Evolutionary conservation across 257 asterid genomes (phyloP), one percentile per base, ranked within the genome.

Genomic region (Solanum rostratum): DNA sequence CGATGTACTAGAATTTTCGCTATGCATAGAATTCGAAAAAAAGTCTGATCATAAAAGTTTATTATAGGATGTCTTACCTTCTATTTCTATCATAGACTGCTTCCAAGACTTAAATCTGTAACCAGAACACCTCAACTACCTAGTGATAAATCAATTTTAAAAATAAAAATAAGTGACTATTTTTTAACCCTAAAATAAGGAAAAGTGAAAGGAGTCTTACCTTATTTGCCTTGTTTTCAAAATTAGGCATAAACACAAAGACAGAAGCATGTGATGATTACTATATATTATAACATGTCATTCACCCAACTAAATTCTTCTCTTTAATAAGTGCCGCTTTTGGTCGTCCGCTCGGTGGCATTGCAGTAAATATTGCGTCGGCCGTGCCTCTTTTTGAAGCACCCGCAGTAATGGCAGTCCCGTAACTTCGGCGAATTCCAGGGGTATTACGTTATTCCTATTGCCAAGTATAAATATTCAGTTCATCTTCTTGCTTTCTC

Each of bases 31-130:
- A 33, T 33, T 33, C 4, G 4, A 1, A 5, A 0, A 33, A 33
- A 5, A 5, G 39, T 4, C 6, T 1, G 4, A 33, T 33, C 6
- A 0, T 1, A 33, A 1, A 0, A n/a, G n/a, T n/a, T n/a, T n/a
- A n/a, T n/a, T n/a, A n/a, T n/a, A n/a, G n/a, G n/a, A n/a, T n/a
- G n/a, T n/a, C n/a, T n/a, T n/a, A n/a, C n/a, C n/a, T n/a, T n/a
- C n/a, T n/a, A n/a, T 33, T 33, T 33, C 4, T 33, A 0, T 33
- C 39, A 4, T 33, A 33, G 6, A 33, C 0, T 33, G 4, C 4
- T 33, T 33, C 4, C 4, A 3, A 33, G 39, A 5, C 2, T 0
- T 33, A 1, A 33, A 33, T 0, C 1, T 4, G 4, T 33, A 1
- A 33, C 5, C 5, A 33, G 43, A 74, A 46, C 22, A 74, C 2